Base-by-base conservation (phyloP, 129 eudicot species). In the Logfia minima region DNA sequence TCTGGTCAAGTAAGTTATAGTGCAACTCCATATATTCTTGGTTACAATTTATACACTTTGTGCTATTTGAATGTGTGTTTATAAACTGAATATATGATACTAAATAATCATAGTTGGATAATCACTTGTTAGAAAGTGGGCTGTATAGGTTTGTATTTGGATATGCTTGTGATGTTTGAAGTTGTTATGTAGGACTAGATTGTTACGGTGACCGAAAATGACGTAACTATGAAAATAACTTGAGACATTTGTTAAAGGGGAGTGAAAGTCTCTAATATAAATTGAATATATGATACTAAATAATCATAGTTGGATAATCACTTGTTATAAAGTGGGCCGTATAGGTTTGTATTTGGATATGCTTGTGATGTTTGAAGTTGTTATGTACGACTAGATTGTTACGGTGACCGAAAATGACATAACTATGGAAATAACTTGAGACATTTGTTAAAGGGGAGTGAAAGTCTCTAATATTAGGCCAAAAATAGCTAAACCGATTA, bases 1-100 rank as follows among this genome's bases (percentile, higher is more conserved):
- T 88, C 91, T 79, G 98, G 98, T 73, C 91, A 93, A 96, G 98
- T 90, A 45, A 64, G 89, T 72, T 45, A 6, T 37, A 67, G 5
- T 2, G 26, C 63, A 34, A 19, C 41, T 52, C 16, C 8, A 13
- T 75, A 17, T 7, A 14, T 29, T 29, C 72, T 19, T 45, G 37
- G 3, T 37, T 60, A 26, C 79, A 24, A 24, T 41, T 66, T 14
- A 34, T 9, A 35, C 52, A 43, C 51, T 8, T 9, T 48, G 18
- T 14, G 18, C 55, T 48, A 48, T 16, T 16, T 65, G 41, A 14
- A 58, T n/a, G 24, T 58, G 63, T 0, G 1, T 58, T 55, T 55
- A 7, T 41, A 55, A n/a, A 55, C 10, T 55, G 71, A 64, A n/a
- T 64, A 21, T 64, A 21, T 21, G 28, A 29, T 28, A 11, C 11